phyloP scores from a whole-genome alignment of 129 eudicot species.

The Escallonia herrerae region DNA sequence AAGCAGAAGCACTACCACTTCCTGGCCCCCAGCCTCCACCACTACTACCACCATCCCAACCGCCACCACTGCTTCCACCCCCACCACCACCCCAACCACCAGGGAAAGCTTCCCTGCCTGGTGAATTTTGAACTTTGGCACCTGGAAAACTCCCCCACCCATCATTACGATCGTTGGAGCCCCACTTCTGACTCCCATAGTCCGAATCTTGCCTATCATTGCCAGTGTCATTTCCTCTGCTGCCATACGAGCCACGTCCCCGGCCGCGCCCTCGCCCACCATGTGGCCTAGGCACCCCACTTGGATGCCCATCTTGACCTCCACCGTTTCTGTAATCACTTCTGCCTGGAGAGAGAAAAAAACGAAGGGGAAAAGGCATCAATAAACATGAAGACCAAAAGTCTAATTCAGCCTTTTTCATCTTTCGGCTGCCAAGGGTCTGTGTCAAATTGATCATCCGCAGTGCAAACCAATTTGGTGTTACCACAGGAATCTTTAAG shows the following conservation, averaged over 20 bases:
- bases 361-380: too few species aligned
- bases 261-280: constrained; percentile 74
- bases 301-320: constrained; percentile 52
- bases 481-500: too few species aligned
- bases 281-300: constrained; percentile 63
- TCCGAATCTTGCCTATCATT: constrained; percentile 46
- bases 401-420: too few species aligned
- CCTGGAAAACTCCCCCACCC: constrained; percentile 57
- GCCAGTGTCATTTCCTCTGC: constrained; percentile 33
- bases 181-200: constrained; percentile 23
- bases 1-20: constrained; percentile 15
- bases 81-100: constrained; percentile 50
- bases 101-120: constrained; percentile 55
- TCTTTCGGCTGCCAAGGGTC: too few species aligned
- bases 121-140: constrained; percentile 62
- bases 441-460: too few species aligned
- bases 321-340: constrained; percentile 51
- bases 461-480: too few species aligned
- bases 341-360: constrained; percentile 45
- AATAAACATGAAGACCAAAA: too few species aligned
- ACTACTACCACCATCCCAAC: constrained; percentile 11
- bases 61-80: constrained; percentile 16
- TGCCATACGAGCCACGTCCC: constrained; percentile 57
- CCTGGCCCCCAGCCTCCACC: constrained; percentile 22
- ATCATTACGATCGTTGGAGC: constrained; percentile 43